Percentiles rank a stretch among this genome's conserved stretches.
phyloP scores from a whole-genome alignment of 2,329 filamentous ascomycete genomes.

The Fusarium keratoplasticum region DNA sequence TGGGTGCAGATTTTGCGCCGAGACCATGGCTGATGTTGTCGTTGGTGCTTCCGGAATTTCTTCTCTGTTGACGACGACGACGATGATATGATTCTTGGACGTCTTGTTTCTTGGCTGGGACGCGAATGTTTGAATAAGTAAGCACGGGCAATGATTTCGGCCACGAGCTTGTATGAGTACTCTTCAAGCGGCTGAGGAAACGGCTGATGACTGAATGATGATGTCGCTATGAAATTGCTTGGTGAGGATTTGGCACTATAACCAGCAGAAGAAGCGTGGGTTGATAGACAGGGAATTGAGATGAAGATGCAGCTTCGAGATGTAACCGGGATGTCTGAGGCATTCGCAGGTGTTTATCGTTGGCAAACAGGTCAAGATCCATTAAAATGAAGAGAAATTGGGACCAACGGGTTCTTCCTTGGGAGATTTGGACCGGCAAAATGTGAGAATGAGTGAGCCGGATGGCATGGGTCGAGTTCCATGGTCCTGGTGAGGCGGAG shows the following conservation, averaged over 20 bases:
- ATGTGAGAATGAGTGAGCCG: conserved; percentile 6
- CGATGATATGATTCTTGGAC: conserved; percentile 36
- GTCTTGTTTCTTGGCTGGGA: conserved; percentile 40
- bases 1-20: conserved; percentile 25
- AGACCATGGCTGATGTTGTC: conserved; percentile 22
- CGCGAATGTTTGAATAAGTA: conserved; percentile 42
- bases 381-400: not conserved
- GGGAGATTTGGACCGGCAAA: not conserved
- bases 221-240: conserved; percentile 44
- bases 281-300: conserved; percentile 29
- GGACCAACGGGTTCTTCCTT: not conserved
- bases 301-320: conserved; percentile 5
- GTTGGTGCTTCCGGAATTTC: conserved; percentile 14
- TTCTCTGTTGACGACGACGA: conserved; percentile 22
- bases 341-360: not conserved
- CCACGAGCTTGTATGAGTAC: conserved; percentile 42
- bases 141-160: conserved; percentile 38
- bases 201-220: conserved; percentile 48
- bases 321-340: not conserved
- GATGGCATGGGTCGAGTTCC: conserved; percentile 37
- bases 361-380: not conserved
- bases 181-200: conserved; percentile 42
- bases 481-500: conserved; percentile 23
- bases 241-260: conserved; percentile 22
- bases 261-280: conserved; percentile 9